phyloP scores from a whole-genome alignment of 257 asterid genomes.

The Euphrasia confusa region DNA sequence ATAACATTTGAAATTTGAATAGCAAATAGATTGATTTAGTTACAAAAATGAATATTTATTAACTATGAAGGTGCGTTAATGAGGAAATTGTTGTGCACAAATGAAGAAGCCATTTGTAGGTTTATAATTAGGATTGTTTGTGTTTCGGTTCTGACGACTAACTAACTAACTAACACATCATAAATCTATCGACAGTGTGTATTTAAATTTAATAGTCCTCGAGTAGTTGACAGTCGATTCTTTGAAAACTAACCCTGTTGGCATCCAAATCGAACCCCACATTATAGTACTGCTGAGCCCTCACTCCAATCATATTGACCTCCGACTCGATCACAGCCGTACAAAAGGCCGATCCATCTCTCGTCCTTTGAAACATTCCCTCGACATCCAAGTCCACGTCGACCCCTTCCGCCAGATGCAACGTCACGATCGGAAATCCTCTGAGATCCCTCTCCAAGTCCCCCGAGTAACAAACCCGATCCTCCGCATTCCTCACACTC shows the following conservation, averaged over 20 bases:
- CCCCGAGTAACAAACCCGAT: constrained; percentile 15
- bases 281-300: constrained; percentile 26
- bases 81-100: too few species aligned
- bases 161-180: too few species aligned
- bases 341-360: constrained; percentile 19
- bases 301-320: constrained; percentile 20
- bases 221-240: constrained; percentile 23
- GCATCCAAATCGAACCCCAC: constrained; percentile 27
- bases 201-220: constrained; percentile 17
- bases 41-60: too few species aligned
- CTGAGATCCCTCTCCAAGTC: constrained; percentile 15
- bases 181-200: too few species aligned
- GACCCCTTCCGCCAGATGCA: constrained; percentile 21
- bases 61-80: too few species aligned
- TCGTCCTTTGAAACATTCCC: constrained; percentile 12
- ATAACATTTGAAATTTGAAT: too few species aligned
- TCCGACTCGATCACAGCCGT: constrained; percentile 13
- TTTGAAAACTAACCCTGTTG: constrained; percentile 26
- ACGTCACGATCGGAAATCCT: constrained; percentile 24
- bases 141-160: too few species aligned
- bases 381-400: constrained; percentile 20
- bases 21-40: too few species aligned
- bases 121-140: too few species aligned
- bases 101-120: too few species aligned
- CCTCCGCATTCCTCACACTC: background rate